Evolutionary conservation across 495 filamentous ascomycete genomes (phyloP).

Genomic region (Lichenothelia convexa): DNA sequence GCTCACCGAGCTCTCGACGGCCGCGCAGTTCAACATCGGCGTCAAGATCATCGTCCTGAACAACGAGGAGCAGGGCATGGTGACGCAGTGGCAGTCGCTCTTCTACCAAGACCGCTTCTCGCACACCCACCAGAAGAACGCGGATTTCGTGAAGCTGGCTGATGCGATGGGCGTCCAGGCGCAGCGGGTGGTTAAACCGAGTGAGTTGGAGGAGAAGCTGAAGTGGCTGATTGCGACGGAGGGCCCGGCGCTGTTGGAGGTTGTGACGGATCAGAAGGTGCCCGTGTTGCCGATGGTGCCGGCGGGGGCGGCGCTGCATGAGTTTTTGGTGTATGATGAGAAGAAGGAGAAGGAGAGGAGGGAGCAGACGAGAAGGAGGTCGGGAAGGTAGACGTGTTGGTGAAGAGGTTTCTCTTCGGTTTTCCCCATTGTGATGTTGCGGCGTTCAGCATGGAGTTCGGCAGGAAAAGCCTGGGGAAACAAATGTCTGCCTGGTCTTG

Average conservation of each 20-base stretch:
- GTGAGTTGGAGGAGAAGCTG: conserved; percentile 57
- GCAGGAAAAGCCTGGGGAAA: neutral
- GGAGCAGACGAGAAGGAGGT: conserved; percentile 51
- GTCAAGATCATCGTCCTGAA: conserved; percentile 85
- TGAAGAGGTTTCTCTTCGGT: neutral
- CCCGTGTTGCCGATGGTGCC: conserved; percentile 96
- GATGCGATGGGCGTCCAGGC: conserved; percentile 33
- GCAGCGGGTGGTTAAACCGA: conserved; percentile 55
- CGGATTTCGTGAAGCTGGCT: conserved; percentile 79
- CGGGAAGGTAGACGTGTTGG: conserved; percentile 21
- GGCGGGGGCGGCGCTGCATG: conserved; percentile 66
- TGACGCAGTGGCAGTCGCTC: conserved; percentile 86
- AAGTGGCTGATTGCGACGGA: conserved; percentile 67
- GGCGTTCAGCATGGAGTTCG: neutral
- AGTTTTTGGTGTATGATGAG: conserved; percentile 83
- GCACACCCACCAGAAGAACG: conserved; percentile 80
- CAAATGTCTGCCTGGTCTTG: no score
- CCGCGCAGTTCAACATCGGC: conserved; percentile 78
- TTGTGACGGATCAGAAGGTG: conserved; percentile 61
- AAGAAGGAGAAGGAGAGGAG: conserved; percentile 61
- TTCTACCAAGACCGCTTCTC: conserved; percentile 88
- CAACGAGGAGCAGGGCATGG: conserved; percentile 96
- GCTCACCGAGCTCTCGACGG: conserved; percentile 76
- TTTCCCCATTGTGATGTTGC: neutral
- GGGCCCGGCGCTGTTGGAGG: conserved; percentile 26